Percentiles rank a stretch among this genome's conserved stretches.
phyloP scores from a whole-genome alignment of 2,329 filamentous ascomycete species.

The Hypoxylon sp. region DNA sequence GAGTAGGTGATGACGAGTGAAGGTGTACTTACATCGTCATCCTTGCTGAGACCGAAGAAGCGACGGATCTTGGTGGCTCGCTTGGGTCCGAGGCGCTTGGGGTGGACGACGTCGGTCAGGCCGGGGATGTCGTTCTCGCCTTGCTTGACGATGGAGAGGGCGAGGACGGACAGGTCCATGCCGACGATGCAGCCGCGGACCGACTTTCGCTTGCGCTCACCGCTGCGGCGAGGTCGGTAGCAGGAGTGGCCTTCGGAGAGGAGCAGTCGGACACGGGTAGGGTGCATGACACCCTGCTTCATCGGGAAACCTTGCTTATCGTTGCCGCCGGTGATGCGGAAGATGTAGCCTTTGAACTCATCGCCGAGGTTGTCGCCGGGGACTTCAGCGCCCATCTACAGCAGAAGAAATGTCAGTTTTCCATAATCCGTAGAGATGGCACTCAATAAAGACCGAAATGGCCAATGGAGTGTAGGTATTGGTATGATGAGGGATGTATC shows the following conservation, averaged over 20 bases:
- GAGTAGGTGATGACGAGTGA: slow-evolving; percentile 80
- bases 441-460: not conserved
- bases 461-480: not conserved
- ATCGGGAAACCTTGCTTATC: slow-evolving; percentile 99
- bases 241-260: slow-evolving; percentile 97
- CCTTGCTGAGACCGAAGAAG: slow-evolving; percentile 99
- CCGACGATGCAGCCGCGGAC: slow-evolving; percentile 99
- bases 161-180: slow-evolving; percentile 94
- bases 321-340: slow-evolving; percentile 99
- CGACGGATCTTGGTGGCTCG: slow-evolving; percentile 99
- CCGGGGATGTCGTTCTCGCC: slow-evolving; percentile 94
- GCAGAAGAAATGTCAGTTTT: slow-evolving; percentile 53
- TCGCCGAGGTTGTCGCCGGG: slow-evolving; percentile 94
- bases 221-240: slow-evolving; percentile 97
- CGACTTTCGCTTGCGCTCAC: slow-evolving; percentile 99
- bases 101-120: slow-evolving; percentile 96
- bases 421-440: slow-evolving; percentile 14
- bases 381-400: slow-evolving; percentile 89
- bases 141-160: slow-evolving; percentile 97
- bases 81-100: slow-evolving; percentile 99
- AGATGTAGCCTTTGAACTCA: slow-evolving; percentile 99
- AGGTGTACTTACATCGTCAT: slow-evolving; percentile 95
- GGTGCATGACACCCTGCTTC: slow-evolving; percentile 99
- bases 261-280: slow-evolving; percentile 97
- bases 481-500: slow-evolving; percentile 39